Percentiles rank a stretch among this genome's conserved stretches.
Evolutionary conservation across 768 basidiomycete species (phyloP).

Genomic region (Tephrocybe sp.): DNA sequence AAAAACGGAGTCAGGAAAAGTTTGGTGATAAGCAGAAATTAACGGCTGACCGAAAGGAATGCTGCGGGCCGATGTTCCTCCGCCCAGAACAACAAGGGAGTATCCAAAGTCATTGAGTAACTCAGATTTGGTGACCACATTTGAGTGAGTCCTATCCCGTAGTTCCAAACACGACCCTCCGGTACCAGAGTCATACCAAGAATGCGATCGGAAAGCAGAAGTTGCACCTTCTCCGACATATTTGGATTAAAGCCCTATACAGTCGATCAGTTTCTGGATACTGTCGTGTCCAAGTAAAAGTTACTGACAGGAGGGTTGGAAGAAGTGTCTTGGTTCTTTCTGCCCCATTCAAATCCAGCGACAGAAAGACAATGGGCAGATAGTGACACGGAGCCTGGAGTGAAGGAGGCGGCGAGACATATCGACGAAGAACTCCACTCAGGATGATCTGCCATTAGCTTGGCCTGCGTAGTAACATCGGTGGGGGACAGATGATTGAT

Average conservation of each 20-base stretch:
- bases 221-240: conserved; percentile 95
- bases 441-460: conserved; percentile 94
- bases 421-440: conserved; percentile 95
- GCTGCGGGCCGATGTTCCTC: conserved; percentile 93
- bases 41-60: conserved; percentile 77
- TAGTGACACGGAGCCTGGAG: conserved; percentile 95
- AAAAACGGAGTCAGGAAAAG: conserved; percentile 6
- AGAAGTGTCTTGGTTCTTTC: conserved; percentile 88
- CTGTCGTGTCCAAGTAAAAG: not conserved
- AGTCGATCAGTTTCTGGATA: conserved; percentile 5
- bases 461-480: conserved; percentile 93
- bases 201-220: conserved; percentile 92
- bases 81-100: conserved; percentile 95
- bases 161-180: conserved; percentile 96
- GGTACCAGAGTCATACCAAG: conserved; percentile 95
- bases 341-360: conserved; percentile 96
- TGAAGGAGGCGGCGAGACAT: conserved; percentile 93
- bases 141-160: conserved; percentile 91
- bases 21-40: not conserved
- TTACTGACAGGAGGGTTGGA: conserved; percentile 67
- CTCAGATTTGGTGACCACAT: conserved; percentile 81
- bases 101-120: conserved; percentile 86
- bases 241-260: conserved; percentile 91
- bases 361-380: conserved; percentile 90
- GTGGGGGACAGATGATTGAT: conserved; percentile 89